These are phyloP conservation scores for Colletotrichum magnum DNA, from an alignment of 2,329 filamentous ascomycete species.

Conservation along the genomic window DNA sequence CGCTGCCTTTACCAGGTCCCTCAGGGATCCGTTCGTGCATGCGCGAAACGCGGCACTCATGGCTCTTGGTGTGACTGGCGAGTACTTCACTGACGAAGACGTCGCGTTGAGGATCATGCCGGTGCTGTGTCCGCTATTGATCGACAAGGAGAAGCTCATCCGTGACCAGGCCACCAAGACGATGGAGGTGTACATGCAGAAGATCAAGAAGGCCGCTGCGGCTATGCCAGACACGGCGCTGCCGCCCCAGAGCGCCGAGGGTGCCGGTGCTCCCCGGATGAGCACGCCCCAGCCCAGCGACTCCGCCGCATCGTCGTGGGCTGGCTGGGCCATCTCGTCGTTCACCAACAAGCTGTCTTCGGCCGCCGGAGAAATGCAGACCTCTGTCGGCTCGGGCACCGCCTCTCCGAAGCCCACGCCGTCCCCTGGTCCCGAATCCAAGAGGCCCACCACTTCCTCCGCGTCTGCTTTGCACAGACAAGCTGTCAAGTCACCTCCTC, in stretches of 20 bases:
- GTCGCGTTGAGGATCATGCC: conserved; percentile 88
- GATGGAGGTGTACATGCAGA: conserved; percentile 86
- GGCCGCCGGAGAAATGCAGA: conserved; percentile 88
- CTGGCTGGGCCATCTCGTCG: conserved; percentile 98
- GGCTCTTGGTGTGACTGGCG: conserved; percentile 86
- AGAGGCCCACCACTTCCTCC: conserved; percentile 61
- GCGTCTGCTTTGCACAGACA: conserved; percentile 74
- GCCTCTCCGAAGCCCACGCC: conserved; percentile 58
- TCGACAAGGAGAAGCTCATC: conserved; percentile 96
- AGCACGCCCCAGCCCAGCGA: conserved; percentile 77
- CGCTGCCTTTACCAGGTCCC: conserved; percentile 89
- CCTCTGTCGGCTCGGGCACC: conserved; percentile 61
- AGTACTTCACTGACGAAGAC: conserved; percentile 91
- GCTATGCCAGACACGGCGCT: conserved; percentile 85
- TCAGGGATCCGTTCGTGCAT: conserved; percentile 95
- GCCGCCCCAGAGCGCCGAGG: conserved; percentile 72
- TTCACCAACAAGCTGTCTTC: conserved; percentile 95
- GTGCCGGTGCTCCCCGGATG: conserved; percentile 77
- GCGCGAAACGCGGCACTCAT: conserved; percentile 91
- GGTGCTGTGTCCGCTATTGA: conserved; percentile 83
- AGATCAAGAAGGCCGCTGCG: conserved; percentile 83
- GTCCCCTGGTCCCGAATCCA: conserved; percentile 56
- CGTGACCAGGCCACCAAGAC: conserved; percentile 94
- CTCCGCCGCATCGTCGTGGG: conserved; percentile 79
- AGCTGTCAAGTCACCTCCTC: conserved; percentile 65